Conservation (phyloP, 805 yeast genomes). For the Saccharomyces kudriavzevii region DNA sequence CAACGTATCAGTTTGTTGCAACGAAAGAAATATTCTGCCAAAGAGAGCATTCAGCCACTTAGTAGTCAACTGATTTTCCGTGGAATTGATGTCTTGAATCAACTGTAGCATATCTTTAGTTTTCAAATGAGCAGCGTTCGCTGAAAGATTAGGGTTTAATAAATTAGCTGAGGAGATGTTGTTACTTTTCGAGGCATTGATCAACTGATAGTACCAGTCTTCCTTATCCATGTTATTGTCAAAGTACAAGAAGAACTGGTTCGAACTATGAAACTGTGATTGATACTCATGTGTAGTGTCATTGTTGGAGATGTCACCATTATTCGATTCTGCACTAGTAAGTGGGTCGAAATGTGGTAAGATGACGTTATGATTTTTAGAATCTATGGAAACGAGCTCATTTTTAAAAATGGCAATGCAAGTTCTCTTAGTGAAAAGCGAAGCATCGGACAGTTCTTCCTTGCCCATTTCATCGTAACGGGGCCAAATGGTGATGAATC, state of each 20-base stretch:
- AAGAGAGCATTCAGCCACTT: constrained; percentile 86
- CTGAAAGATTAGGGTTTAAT: constrained; percentile 54
- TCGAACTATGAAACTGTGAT: constrained; percentile 9
- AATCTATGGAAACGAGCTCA: constrained; percentile 21
- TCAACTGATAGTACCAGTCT: constrained; percentile 82
- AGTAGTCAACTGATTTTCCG: constrained; percentile 74
- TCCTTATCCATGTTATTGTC: constrained; percentile 80
- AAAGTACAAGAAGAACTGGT: constrained; percentile 54
- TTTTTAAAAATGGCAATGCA: constrained; percentile 66
- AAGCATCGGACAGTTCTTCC: constrained; percentile 45
- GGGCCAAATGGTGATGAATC: constrained; percentile 81
- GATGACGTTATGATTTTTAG: constrained; percentile 3
- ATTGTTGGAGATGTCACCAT: constrained; percentile 1
- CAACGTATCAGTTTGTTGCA: constrained; percentile 64
- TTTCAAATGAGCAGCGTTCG: constrained; percentile 63
- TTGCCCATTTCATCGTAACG: constrained; percentile 36
- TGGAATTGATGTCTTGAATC: constrained; percentile 69
- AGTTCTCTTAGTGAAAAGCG: constrained; percentile 69
- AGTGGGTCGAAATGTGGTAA: background rate
- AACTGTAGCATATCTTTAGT: constrained; percentile 66
- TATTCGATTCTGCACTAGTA: background rate
- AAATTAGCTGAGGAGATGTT: constrained; percentile 18
- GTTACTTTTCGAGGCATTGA: constrained; percentile 56
- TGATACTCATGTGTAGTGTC: background rate
- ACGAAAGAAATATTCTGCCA: constrained; percentile 72